These are phyloP conservation scores for Nematocida sp. DNA, from an alignment of 371 early-diverging fungal genomes.

Conservation along the genomic window DNA sequence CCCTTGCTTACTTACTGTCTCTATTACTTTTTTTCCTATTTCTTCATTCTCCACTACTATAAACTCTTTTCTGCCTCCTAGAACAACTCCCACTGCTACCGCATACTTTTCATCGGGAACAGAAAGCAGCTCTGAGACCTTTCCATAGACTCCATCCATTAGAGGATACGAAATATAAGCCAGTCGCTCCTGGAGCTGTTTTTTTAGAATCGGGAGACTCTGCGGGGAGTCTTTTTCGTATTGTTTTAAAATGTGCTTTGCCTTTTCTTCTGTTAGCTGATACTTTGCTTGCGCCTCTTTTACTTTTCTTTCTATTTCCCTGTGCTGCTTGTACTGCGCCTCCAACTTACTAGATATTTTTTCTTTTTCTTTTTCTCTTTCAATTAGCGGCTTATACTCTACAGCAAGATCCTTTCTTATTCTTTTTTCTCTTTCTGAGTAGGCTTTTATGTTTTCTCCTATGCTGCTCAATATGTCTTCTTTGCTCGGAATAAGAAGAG, in stretches of 20 bases:
- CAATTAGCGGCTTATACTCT: neutral
- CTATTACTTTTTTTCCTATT: slow-evolving; percentile 70
- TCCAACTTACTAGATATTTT: neutral
- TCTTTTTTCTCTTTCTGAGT: slow-evolving; percentile 16
- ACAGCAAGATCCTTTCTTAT: slow-evolving; percentile 32
- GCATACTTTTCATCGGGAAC: slow-evolving; percentile 66
- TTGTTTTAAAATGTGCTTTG: neutral
- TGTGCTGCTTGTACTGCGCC: neutral
- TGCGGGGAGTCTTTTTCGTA: neutral
- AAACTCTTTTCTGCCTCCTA: slow-evolving; percentile 62
- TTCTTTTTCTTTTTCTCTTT: slow-evolving; percentile 32
- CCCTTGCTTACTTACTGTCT: slow-evolving; percentile 68
- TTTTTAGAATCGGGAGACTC: slow-evolving; percentile 5
- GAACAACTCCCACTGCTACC: slow-evolving; percentile 64
- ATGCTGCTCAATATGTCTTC: neutral
- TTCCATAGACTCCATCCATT: slow-evolving; percentile 68
- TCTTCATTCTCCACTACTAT: slow-evolving; percentile 83
- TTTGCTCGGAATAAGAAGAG: neutral
- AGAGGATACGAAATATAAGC: slow-evolving; percentile 61
- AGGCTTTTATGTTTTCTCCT: slow-evolving; percentile 34
- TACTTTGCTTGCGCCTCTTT: neutral
- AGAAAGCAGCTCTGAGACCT: slow-evolving; percentile 62
- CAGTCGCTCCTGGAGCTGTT: slow-evolving; percentile 37
- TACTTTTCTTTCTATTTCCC: neutral
- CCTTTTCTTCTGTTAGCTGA: neutral